Conservation (phyloP, 1,284 basidiomycete species). For the Neonothopanus nambi region DNA sequence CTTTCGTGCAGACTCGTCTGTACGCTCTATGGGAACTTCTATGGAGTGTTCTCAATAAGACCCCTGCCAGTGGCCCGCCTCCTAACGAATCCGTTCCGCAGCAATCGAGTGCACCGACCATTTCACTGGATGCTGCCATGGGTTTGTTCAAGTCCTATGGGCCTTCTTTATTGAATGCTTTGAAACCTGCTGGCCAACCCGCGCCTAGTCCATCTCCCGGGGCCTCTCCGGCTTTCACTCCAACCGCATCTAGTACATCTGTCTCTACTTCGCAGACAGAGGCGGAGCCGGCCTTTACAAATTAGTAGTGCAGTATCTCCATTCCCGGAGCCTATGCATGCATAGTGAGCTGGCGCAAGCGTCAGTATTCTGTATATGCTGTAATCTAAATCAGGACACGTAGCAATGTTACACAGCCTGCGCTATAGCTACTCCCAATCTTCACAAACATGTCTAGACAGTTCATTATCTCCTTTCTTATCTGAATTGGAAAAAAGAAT, state of each 20-base stretch:
- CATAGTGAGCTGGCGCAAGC: conserved; percentile 7
- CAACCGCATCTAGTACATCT: conserved; percentile 22
- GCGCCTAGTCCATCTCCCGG: conserved; percentile 6
- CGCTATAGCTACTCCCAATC: no score
- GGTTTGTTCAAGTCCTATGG: conserved; percentile 39
- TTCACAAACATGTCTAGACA: no score
- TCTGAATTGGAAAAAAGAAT: no score
- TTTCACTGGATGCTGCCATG: conserved; percentile 31
- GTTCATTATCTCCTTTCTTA: no score
- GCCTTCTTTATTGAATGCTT: conserved; percentile 30
- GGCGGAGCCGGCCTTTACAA: conserved; percentile 3
- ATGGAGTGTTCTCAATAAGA: conserved; percentile 44
- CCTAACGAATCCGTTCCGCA: conserved; percentile 18
- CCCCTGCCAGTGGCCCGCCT: conserved; percentile 28
- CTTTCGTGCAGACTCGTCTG: conserved; percentile 52
- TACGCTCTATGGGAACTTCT: conserved; percentile 46
- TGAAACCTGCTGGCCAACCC: conserved; percentile 16
- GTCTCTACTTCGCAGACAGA: conserved; percentile 12
- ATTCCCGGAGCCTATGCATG: conserved; percentile 36
- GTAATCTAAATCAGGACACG: no score
- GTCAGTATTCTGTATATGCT: no score
- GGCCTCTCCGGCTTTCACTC: conserved; percentile 13
- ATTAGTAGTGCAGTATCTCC: conserved; percentile 13
- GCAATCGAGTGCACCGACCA: conserved; percentile 13
- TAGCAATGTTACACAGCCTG: no score